A percentile compares a stretch with the other conserved stretches of the same genome.
phyloP scores from a whole-genome alignment of 495 filamentous ascomycete genomes.

The Aspergillus nanangensis region DNA sequence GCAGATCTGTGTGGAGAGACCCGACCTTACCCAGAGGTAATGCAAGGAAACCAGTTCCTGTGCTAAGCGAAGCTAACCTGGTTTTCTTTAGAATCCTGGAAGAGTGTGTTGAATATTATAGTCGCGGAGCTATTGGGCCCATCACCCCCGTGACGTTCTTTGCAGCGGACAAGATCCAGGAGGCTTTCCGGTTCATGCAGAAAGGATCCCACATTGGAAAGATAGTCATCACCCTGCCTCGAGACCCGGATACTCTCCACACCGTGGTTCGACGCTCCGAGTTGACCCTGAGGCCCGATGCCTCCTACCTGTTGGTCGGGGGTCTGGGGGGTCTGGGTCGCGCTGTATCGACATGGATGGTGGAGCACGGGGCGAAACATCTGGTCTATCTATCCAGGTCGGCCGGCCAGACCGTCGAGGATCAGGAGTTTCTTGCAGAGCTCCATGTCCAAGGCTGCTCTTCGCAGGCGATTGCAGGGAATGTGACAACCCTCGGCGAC shows the following conservation, averaged over 20 bases:
- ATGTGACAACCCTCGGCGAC: conserved; percentile 6
- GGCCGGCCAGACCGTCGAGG: conserved; percentile 5
- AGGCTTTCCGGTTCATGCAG: conserved; percentile 46
- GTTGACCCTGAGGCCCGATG: conserved; percentile 10
- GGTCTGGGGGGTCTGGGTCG: conserved; percentile 54
- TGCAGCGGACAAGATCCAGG: too few species aligned
- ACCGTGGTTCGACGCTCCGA: too few species aligned
- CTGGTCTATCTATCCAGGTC: conserved; percentile 41
- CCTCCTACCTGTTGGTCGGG: conserved; percentile 40
- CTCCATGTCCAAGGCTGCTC: conserved; percentile 21
- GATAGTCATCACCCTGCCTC: conserved; percentile 13
- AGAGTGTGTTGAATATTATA: conserved; percentile 28
- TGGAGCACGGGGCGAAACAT: conserved; percentile 47
- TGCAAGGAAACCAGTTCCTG: too few species aligned
- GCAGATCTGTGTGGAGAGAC: conserved; percentile 14
- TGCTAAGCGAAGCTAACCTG: conserved; percentile 26
- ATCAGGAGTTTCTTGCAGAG: conserved; percentile 28
- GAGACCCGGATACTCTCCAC: too few species aligned
- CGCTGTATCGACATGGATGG: conserved; percentile 54
- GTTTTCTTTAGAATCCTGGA: conserved; percentile 18
- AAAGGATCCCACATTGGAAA: conserved; percentile 28
- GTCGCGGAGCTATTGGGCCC: too few species aligned
- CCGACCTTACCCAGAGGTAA: too few species aligned
- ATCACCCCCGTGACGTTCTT: too few species aligned
- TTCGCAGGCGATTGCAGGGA: conserved; percentile 11